Evolutionary conservation across 139 green algal species (phyloP).

Genomic region (Chlorella sp.): DNA sequence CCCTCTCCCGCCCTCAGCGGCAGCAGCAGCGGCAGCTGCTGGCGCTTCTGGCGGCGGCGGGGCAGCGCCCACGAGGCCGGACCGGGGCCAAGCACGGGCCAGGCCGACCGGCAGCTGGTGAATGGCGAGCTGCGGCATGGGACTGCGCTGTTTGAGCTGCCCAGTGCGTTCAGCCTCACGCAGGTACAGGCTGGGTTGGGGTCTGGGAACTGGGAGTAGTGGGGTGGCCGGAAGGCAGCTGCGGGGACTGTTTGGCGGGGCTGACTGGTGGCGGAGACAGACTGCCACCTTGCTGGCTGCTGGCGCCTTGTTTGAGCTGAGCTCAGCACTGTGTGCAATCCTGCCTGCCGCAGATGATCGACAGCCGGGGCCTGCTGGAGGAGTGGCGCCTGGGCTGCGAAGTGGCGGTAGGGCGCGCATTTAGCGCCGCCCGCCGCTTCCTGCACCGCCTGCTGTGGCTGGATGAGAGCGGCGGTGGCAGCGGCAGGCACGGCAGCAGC

Average conservation of each 20-base stretch:
- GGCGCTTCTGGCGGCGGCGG: slow-evolving; percentile 2
- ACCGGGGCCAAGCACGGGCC: background rate
- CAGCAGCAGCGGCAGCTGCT: background rate
- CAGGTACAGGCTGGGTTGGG: background rate
- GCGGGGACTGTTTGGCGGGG: too few species aligned
- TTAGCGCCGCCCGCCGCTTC: slow-evolving; percentile 47
- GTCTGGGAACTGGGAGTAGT: too few species aligned
- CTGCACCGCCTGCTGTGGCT: slow-evolving; percentile 55
- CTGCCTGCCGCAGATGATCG: slow-evolving; percentile 30
- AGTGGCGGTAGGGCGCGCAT: slow-evolving; percentile 60
- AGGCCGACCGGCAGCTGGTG: background rate
- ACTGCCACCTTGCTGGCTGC: background rate
- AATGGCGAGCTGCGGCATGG: background rate
- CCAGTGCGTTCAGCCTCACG: slow-evolving; percentile 16
- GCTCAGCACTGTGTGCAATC: too few species aligned
- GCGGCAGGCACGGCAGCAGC: background rate
- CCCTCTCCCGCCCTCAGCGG: too few species aligned
- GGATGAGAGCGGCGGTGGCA: background rate
- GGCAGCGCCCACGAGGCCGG: background rate
- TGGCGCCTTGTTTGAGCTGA: too few species aligned
- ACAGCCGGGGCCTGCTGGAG: slow-evolving; percentile 65
- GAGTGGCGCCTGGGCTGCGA: slow-evolving; percentile 67
- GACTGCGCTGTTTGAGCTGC: slow-evolving; percentile 35
- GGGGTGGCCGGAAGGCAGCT: too few species aligned
- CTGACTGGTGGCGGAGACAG: background rate